A percentile compares a stretch with the other conserved stretches of the same genome.
Conservation (phyloP, 257 asterid species). For the Solanum clarkiae region DNA sequence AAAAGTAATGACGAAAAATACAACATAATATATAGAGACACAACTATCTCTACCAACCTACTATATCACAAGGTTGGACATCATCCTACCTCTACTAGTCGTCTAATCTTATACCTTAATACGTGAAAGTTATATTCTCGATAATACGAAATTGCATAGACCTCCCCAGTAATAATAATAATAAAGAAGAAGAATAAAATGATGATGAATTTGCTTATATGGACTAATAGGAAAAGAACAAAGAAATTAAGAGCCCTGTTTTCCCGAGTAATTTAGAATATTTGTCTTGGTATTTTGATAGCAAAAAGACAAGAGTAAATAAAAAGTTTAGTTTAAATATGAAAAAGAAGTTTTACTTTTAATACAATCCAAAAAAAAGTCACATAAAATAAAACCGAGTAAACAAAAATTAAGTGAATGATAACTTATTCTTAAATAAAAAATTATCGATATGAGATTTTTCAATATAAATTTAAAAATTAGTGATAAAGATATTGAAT, state of each 20-base stretch:
- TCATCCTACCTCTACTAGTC: no score
- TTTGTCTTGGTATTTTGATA: neutral
- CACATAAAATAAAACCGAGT: neutral
- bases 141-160: no score
- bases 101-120: no score
- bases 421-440: no score
- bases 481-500: rapidly evolving
- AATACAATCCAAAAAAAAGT: neutral
- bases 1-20: no score
- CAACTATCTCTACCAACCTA: no score
- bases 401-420: neutral
- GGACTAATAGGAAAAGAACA: neutral
- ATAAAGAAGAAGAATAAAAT: neutral
- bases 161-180: no score
- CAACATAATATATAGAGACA: no score
- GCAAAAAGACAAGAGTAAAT: neutral
- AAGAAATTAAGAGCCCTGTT: neutral
- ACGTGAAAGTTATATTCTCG: no score
- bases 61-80: no score
- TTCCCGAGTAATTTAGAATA: neutral
- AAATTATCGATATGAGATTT: no score
- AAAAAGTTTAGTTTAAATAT: neutral
- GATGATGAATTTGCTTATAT: neutral
- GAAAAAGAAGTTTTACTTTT: neutral
- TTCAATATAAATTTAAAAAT: neutral